Evolutionary conservation across 352 stramenopile species (phyloP), one percentile per base, ranked within the genome.

Genomic region (Globisporangium recalcitrans): DNA sequence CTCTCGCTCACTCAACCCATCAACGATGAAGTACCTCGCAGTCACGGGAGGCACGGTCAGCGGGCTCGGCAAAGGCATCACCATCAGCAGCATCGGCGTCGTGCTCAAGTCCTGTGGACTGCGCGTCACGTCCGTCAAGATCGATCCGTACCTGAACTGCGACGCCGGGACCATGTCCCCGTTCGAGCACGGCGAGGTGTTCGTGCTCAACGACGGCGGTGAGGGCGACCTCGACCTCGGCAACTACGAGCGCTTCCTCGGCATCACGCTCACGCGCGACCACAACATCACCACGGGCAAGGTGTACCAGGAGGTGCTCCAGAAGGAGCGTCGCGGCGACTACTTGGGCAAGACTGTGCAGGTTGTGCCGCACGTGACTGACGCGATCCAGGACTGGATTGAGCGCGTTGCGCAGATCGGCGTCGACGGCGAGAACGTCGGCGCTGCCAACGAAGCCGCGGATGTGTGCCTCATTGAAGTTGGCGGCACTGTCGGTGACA

Each of bases 201-300:
- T 99, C 72, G 97, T 99, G 52, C 85, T 99, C 19, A 89, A 99
- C 71, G 97, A 99, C 76, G 97, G 97, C 40, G 97, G 96, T 14
- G 97, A 99, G 58, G 87, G 83, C 34, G 97, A 99, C 67, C 78
- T 99, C 52, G 97, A 99, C 73, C 78, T 99, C 4, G 97, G 97
- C 58, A 99, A 99, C 82, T 99, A 99, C 80, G 97, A 99, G 79
- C 91, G 97, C n/a, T 99, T 99, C 76, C 75, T 99, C 34, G 87
- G 83, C 66, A 83, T 99, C 59, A 94, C 87, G 68, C 87, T 99
- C 70, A 98, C 92, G 52, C 91, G 85, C 56, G 95, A 99, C 74
- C 93, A 99, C 81, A 99, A 99, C 84, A 98, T 99, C 72, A 99
- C 97, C 8, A 99, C 97, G n/a, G 97, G 97, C 52, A 99, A 99